phyloP scores from a whole-genome alignment of 192 early-diverging fungal genomes.

The Rhizoclosmatium globosum region DNA sequence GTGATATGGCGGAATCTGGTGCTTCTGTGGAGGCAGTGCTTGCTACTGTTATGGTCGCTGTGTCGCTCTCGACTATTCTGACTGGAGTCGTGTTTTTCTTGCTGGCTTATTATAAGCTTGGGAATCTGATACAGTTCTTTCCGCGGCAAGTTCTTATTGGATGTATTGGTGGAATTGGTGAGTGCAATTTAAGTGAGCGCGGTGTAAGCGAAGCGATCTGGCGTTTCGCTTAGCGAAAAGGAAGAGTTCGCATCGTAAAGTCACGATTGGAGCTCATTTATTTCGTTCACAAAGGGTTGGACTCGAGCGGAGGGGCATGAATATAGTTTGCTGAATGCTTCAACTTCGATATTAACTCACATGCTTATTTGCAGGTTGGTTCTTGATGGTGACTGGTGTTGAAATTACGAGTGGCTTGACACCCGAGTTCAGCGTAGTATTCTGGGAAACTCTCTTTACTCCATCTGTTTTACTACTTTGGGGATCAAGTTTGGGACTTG shows the following conservation, averaged over 20 bases:
- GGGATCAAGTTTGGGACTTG: constrained; percentile 70
- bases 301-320: no score
- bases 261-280: no score
- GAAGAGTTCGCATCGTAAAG: no score
- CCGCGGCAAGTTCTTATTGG: constrained; percentile 91
- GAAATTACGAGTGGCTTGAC: constrained; percentile 82
- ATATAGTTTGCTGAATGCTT: no score
- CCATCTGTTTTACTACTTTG: constrained; percentile 78
- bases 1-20: constrained; percentile 58
- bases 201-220: no score
- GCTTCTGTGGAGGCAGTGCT: constrained; percentile 64
- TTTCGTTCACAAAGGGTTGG: no score
- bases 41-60: constrained; percentile 90
- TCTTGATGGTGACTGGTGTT: constrained; percentile 89
- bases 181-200: neutral
- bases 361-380: constrained; percentile 66
- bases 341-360: neutral
- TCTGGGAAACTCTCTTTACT: constrained; percentile 73
- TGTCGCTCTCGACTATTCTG: constrained; percentile 85
- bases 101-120: constrained; percentile 82
- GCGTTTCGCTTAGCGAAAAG: no score
- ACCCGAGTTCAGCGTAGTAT: constrained; percentile 66
- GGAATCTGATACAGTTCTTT: constrained; percentile 65
- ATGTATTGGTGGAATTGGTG: constrained; percentile 90
- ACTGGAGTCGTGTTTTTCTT: constrained; percentile 89